Evolutionary conservation across 257 asterid species (phyloP).

Genomic region (Gentiana macrophylla): DNA sequence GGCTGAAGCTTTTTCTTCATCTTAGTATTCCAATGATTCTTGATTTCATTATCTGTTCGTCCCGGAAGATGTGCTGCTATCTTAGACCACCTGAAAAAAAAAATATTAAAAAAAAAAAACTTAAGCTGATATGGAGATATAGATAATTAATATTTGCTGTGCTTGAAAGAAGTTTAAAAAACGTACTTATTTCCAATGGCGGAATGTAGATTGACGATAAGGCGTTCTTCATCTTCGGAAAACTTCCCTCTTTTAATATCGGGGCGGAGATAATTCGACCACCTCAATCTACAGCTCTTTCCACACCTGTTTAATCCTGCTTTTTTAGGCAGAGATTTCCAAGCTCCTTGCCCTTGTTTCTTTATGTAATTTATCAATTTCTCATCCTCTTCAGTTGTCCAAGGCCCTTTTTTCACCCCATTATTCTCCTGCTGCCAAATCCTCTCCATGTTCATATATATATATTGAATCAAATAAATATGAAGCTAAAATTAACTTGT

Average conservation of each 20-base stretch:
- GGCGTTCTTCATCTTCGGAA: constrained; percentile 20
- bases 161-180: not conserved
- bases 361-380: constrained; percentile 2
- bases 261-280: constrained; percentile 34
- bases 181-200: constrained; percentile 26
- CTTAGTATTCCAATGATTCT: constrained; percentile 67
- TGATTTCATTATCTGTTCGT: constrained; percentile 60
- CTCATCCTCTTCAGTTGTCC: constrained; percentile 6
- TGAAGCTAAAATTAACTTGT: too few relatives aligned
- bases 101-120: too few relatives aligned
- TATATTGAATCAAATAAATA: too few relatives aligned
- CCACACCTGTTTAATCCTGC: constrained; percentile 26
- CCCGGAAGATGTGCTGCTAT: constrained; percentile 67
- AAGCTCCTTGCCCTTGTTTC: constrained; percentile 4
- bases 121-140: too few relatives aligned
- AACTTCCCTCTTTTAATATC: constrained; percentile 29
- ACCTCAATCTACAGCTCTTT: constrained; percentile 32
- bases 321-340: constrained; percentile 1
- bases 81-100: constrained; percentile 51
- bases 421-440: not conserved
- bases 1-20: constrained; percentile 52
- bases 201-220: constrained; percentile 20
- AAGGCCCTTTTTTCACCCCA: constrained; percentile 5
- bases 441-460: too few relatives aligned
- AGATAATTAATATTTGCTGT: too few relatives aligned